phyloP scores from a whole-genome alignment of 2,329 filamentous ascomycete genomes.

The Xenoacremonium recifei region DNA sequence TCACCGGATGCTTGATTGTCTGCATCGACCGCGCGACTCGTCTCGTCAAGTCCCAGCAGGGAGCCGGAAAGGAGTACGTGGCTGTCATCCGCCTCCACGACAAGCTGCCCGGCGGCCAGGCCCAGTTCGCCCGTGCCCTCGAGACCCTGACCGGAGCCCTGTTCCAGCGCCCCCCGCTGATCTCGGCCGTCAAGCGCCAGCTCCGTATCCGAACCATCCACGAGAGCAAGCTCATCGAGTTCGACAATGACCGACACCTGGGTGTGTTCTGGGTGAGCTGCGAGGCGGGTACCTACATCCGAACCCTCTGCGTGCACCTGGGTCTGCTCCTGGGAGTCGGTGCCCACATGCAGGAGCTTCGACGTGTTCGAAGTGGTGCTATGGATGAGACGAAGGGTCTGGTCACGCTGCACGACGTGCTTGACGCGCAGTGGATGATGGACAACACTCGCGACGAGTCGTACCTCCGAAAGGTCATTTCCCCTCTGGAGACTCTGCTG shows the following conservation, averaged over 20 bases:
- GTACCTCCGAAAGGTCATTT: slow-evolving; percentile 87
- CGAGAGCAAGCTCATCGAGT: slow-evolving; percentile 95
- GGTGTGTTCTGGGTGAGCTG: slow-evolving; percentile 99
- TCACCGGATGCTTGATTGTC: slow-evolving; percentile 92
- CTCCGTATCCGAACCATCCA: slow-evolving; percentile 97
- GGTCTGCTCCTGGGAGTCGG: slow-evolving; percentile 76
- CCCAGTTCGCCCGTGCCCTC: slow-evolving; percentile 87
- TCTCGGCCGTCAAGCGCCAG: slow-evolving; percentile 98
- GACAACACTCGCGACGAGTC: slow-evolving; percentile 96
- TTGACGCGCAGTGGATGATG: slow-evolving; percentile 93
- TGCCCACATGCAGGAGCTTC: slow-evolving; percentile 97
- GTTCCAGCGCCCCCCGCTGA: slow-evolving; percentile 88
- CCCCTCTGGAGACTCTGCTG: slow-evolving; percentile 87
- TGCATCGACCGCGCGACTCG: slow-evolving; percentile 96
- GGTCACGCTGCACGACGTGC: slow-evolving; percentile 81
- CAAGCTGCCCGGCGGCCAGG: slow-evolving; percentile 88
- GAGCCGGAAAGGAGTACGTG: slow-evolving; percentile 98
- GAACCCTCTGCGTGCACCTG: slow-evolving; percentile 94
- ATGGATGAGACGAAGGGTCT: slow-evolving; percentile 90
- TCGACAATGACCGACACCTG: slow-evolving; percentile 96
- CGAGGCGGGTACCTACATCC: slow-evolving; percentile 96
- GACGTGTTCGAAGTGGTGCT: slow-evolving; percentile 88
- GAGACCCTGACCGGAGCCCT: slow-evolving; percentile 95
- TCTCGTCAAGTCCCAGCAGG: slow-evolving; percentile 97
- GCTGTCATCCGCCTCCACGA: slow-evolving; percentile 94